A percentile compares a stretch with the other conserved stretches of the same genome.
Conservation (phyloP, 2,329 filamentous ascomycete species). For the Xylariaceae sp. region DNA sequence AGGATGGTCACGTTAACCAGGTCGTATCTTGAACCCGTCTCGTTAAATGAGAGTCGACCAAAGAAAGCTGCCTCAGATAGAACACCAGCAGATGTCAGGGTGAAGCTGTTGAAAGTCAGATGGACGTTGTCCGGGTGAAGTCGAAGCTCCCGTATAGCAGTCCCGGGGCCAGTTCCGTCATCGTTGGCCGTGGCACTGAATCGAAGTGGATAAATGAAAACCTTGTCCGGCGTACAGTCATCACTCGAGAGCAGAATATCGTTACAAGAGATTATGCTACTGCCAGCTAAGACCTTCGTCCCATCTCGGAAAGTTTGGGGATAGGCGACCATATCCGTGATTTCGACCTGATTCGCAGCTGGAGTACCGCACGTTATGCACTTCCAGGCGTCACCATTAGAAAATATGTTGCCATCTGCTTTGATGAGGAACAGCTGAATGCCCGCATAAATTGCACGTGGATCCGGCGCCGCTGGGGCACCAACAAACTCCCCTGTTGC, state of each 20-base stretch:
- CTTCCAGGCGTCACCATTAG: constrained; percentile 44
- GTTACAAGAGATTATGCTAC: constrained; percentile 37
- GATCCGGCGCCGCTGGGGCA: constrained; percentile 36
- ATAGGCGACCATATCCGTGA: constrained; percentile 32
- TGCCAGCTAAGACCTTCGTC: constrained; percentile 32
- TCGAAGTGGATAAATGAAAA: constrained; percentile 39
- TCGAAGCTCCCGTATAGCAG: constrained; percentile 38
- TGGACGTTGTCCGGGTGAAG: constrained; percentile 43
- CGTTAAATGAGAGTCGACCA: constrained; percentile 39
- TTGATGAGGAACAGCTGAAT: constrained; percentile 42
- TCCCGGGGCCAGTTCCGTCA: constrained; percentile 32
- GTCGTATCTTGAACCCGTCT: constrained; percentile 4
- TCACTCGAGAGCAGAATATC: constrained; percentile 30
- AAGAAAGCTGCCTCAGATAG: constrained; percentile 32
- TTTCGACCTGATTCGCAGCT: constrained; percentile 23
- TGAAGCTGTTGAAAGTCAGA: constrained; percentile 40
- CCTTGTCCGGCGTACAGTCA: constrained; percentile 35
- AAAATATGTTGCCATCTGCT: constrained; percentile 36
- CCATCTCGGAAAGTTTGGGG: constrained; percentile 41
- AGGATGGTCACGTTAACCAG: constrained; percentile 8
- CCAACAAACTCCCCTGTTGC: constrained; percentile 39
- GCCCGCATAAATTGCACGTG: constrained; percentile 39
- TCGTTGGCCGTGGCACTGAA: constrained; percentile 32
- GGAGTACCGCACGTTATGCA: constrained; percentile 44
- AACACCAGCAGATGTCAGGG: constrained; percentile 17